Evolutionary conservation across 2,329 filamentous ascomycete species (phyloP).

Genomic region (Pestalotiopsis fici): DNA sequence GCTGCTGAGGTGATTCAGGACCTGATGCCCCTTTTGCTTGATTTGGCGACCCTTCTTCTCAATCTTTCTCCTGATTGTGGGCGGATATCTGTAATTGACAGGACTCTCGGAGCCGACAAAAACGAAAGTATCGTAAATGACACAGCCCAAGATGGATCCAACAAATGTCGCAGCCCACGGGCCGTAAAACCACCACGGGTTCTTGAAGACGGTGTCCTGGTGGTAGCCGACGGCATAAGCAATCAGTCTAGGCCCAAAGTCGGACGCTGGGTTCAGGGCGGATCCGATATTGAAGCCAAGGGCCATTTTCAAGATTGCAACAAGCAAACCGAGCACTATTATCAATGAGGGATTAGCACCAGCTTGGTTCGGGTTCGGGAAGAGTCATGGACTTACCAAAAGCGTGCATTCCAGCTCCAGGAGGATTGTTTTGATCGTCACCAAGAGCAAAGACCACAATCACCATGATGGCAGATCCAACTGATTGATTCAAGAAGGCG

Average conservation of each 20-base stretch:
- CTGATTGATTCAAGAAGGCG: conserved; percentile 35
- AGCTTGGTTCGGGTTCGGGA: neutral
- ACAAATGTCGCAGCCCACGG: conserved; percentile 21
- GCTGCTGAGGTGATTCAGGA: neutral
- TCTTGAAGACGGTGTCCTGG: conserved; percentile 25
- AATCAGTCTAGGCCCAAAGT: conserved; percentile 34
- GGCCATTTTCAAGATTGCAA: conserved; percentile 35
- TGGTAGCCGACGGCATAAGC: conserved; percentile 31
- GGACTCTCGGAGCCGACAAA: conserved; percentile 29
- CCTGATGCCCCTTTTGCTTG: neutral
- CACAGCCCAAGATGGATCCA: conserved; percentile 28
- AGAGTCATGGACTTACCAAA: conserved; percentile 17
- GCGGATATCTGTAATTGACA: conserved; percentile 20
- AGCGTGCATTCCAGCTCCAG: conserved; percentile 36
- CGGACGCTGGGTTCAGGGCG: conserved; percentile 37
- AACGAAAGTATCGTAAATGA: conserved; percentile 31
- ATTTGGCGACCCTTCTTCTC: neutral
- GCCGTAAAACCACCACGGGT: conserved; percentile 33
- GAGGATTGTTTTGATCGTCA: conserved; percentile 38
- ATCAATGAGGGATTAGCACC: neutral
- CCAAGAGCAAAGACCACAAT: conserved; percentile 36
- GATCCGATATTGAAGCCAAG: conserved; percentile 37
- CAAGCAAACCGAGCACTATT: conserved; percentile 31
- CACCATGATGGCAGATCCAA: conserved; percentile 35
- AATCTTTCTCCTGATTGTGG: neutral